Evolutionary conservation across 495 filamentous ascomycete genomes (phyloP), one percentile per base, ranked within the genome.

Genomic region (Penicillium lagena): DNA sequence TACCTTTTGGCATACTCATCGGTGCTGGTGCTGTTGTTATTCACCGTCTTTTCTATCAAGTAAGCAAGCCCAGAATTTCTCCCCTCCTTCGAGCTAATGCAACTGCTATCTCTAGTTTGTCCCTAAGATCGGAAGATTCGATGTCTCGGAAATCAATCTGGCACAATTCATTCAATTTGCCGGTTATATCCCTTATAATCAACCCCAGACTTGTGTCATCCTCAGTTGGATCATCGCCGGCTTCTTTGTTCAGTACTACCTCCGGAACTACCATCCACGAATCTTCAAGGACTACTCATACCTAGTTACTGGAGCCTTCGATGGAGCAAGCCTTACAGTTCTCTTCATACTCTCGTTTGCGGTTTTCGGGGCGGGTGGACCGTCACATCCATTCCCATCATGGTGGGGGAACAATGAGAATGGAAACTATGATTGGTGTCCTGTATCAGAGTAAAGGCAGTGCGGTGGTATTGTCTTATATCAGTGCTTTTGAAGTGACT

Each of bases 311-410:
- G 78, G 67, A 3, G 79, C 77, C 5, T 59, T 80, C 27, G 79
- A 82, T 50, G 79, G 78, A 31, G 79, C 68, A 6, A 69, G 62
- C 36, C 63, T 72, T 37, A 59, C 66, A 7, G 58, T 77, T 0
- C 59, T 81, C 0, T 82, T 82, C 45, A 70, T 82, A 29, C 61
- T 82, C 4, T 73, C 73, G 1, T 82, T 82, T 55, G 77, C 79
- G 1, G 75, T 82, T 1, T 73, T 78, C 29, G 79, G 79, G 0
- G 79, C 58, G 8, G 55, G 55, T 44, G 70, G 70, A 2, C 9
- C 38, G 7, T 40, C 51, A 7, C 44, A 50, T 12, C 43, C 56
- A 2, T 64, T 67, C 48, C 66, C 60, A 1, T 55, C 49, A 7
- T 80, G 75, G 74, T 78, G 73, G 72, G 76, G 76, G 9, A 80